Percentiles rank a stretch among this genome's conserved stretches.
Conservation (phyloP, 371 early-diverging fungal species). For the Rhizopus sp. region DNA sequence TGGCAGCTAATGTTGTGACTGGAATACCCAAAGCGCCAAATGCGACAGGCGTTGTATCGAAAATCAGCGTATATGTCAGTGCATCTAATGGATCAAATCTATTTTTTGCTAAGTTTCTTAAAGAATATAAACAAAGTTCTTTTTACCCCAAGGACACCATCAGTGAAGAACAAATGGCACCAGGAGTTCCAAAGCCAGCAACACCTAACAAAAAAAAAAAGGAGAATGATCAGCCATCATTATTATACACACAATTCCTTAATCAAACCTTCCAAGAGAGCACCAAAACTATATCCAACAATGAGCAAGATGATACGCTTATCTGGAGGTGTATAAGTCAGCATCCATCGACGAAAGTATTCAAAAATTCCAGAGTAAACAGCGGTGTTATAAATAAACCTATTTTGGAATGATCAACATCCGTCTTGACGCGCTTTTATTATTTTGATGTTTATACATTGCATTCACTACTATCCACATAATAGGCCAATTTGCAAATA, state of each 20-base stretch:
- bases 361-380: conserved; percentile 50
- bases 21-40: conserved; percentile 52
- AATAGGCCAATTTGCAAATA: conserved; percentile 56
- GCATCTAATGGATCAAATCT: conserved; percentile 52
- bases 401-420: conserved; percentile 4
- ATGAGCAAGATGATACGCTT: conserved; percentile 45
- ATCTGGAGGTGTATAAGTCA: conserved; percentile 49
- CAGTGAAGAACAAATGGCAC: conserved; percentile 53
- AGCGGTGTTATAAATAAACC: conserved; percentile 48
- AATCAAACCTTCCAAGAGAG: conserved; percentile 45
- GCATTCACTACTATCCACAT: conserved; percentile 61
- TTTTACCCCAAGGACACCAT: conserved; percentile 52
- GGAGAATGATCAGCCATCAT: not conserved
- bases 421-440: not conserved
- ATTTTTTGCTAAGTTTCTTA: not conserved
- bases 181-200: conserved; percentile 56
- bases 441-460: conserved; percentile 24
- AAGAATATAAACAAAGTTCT: not conserved
- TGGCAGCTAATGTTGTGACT: conserved; percentile 47
- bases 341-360: conserved; percentile 51
- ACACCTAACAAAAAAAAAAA: conserved; percentile 27
- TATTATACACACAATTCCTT: not conserved
- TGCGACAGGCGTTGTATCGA: conserved; percentile 51
- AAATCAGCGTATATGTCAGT: conserved; percentile 41
- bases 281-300: conserved; percentile 48